A percentile compares a stretch with the other conserved stretches of the same genome.
Evolutionary conservation across 331 rosid species (phyloP).

Genomic region (Cydonia oblonga): DNA sequence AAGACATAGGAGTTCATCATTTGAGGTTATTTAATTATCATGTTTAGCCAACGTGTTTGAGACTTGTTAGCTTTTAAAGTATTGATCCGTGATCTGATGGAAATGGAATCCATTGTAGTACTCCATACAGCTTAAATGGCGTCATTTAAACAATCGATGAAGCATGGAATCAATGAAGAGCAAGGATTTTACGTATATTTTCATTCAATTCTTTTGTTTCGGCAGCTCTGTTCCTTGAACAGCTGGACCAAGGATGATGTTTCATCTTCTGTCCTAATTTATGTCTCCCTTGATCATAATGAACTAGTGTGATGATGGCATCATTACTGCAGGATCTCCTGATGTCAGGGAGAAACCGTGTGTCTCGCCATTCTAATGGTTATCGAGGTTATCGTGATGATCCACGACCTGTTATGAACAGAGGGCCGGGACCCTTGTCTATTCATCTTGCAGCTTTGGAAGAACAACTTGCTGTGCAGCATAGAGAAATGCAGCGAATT

Average conservation of each 20-base stretch:
- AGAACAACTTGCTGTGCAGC: constrained; percentile 38
- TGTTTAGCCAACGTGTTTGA: not conserved
- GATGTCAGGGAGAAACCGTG: constrained; percentile 34
- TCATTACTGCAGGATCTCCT: constrained; percentile 25
- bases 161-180: not conserved
- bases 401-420: constrained; percentile 19
- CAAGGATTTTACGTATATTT: not conserved
- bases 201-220: not conserved
- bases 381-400: constrained; percentile 25
- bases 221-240: not conserved
- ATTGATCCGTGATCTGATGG: not conserved
- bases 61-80: not conserved
- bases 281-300: not conserved
- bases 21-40: not conserved
- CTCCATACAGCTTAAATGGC: not conserved
- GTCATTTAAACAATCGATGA: not conserved
- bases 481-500: constrained; percentile 30
- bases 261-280: not conserved
- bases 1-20: not conserved
- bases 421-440: constrained; percentile 13
- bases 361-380: constrained; percentile 23
- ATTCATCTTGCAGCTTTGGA: constrained; percentile 35
- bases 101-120: not conserved
- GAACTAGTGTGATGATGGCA: constrained; percentile 3
- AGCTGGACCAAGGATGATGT: not conserved